Evolutionary conservation across 2,329 filamentous ascomycete species (phyloP).

Genomic region (Neurospora sp.): DNA sequence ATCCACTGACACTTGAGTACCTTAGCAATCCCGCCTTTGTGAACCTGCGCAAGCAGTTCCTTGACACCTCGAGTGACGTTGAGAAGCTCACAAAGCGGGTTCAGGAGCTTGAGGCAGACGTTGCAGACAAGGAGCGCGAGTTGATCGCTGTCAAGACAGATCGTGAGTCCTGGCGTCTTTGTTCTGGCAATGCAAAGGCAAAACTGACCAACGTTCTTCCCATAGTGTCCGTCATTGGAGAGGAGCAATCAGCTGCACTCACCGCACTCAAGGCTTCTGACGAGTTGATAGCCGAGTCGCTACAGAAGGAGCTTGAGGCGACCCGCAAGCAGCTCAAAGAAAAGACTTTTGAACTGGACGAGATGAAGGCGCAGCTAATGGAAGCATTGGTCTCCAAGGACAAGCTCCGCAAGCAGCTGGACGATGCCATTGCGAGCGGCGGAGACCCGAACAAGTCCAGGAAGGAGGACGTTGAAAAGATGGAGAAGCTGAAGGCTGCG

Average conservation of each 20-base stretch:
- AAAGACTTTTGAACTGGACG: constrained; percentile 41
- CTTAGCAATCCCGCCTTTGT: constrained; percentile 43
- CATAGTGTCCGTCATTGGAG: constrained; percentile 41
- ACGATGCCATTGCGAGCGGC: constrained; percentile 28
- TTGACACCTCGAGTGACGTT: constrained; percentile 36
- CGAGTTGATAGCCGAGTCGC: constrained; percentile 46
- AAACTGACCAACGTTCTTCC: constrained; percentile 16
- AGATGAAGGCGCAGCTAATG: constrained; percentile 49
- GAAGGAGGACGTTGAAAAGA: constrained; percentile 35
- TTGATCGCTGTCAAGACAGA: constrained; percentile 42
- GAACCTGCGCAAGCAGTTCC: constrained; percentile 38
- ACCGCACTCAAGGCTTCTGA: constrained; percentile 50
- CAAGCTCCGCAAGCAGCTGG: constrained; percentile 44
- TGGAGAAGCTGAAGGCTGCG: constrained; percentile 45
- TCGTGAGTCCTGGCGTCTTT: constrained; percentile 28
- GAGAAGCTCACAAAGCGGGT: constrained; percentile 33
- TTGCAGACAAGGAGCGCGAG: constrained; percentile 45
- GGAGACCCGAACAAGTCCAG: constrained; percentile 29
- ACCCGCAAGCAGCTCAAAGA: constrained; percentile 41
- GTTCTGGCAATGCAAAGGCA: constrained; percentile 8
- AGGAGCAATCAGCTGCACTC: constrained; percentile 44
- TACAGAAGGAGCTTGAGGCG: constrained; percentile 47
- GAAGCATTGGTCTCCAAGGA: constrained; percentile 51
- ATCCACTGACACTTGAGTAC: constrained; percentile 35
- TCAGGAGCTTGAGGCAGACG: constrained; percentile 36